Percentiles rank a stretch among this genome's conserved stretches.
phyloP scores from a whole-genome alignment of 2,329 filamentous ascomycete species.

The Cercospora sesami region DNA sequence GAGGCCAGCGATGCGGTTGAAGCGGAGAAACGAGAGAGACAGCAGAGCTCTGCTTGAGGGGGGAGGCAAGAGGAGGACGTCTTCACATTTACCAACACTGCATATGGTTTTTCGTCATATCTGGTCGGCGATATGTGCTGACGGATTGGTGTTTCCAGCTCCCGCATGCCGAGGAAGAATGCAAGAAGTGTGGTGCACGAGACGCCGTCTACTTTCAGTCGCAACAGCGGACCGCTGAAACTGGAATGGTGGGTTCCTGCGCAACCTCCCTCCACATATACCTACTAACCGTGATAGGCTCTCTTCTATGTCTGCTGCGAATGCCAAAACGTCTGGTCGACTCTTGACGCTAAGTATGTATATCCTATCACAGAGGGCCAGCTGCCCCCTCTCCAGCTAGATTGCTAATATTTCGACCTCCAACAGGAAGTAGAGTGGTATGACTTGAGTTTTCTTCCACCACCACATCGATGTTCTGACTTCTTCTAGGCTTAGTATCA shows the following conservation, averaged over 20 bases:
- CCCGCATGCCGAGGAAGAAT: conserved; percentile 64
- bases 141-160: conserved; percentile 33
- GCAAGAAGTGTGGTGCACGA: conserved; percentile 78
- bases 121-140: conserved; percentile 40
- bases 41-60: conserved; percentile 26
- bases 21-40: conserved; percentile 35
- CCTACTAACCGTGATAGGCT: conserved; percentile 40
- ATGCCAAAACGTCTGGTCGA: conserved; percentile 80
- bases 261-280: conserved; percentile 16
- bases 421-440: conserved; percentile 26
- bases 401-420: not conserved
- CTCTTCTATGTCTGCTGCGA: conserved; percentile 76
- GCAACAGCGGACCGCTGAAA: conserved; percentile 93
- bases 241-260: conserved; percentile 79
- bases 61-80: conserved; percentile 34
- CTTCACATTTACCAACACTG: conserved; percentile 19
- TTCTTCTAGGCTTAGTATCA: conserved; percentile 10
- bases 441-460: not conserved
- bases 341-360: conserved; percentile 29
- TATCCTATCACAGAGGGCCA: not conserved
- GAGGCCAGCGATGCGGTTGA: conserved; percentile 32
- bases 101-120: conserved; percentile 25
- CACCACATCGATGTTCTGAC: not conserved
- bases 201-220: conserved; percentile 99
- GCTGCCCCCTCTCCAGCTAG: not conserved